Base-by-base conservation (phyloP, 257 asterid genomes). In the Prunella vulgaris region DNA sequence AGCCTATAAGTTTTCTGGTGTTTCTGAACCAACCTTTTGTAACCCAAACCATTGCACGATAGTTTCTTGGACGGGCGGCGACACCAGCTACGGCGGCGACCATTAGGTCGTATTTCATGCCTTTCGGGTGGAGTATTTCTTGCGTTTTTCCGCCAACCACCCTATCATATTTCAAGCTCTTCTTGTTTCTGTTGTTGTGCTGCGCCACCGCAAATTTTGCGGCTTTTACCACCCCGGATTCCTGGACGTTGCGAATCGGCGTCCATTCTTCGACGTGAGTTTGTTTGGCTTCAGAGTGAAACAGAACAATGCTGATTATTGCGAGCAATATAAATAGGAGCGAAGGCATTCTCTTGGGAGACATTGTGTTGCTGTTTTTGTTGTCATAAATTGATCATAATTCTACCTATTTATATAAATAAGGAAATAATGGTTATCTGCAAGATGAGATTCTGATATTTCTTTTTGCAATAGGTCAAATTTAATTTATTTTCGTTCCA, bases 191-290 rank as follows among this genome's bases (percentile, higher is more conserved):
- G 1, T 74, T 60, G 76, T 84, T 84, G 78, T 79, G 66, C 74
- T 70, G 62, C 58, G 44, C 7, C 68, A 84, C 79, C 18, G 87
- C 87, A 1, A 42, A 82, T 10, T 67, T 37, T 1, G 78, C 89
- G 3, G 75, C 42, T 21, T 37, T 32, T 22, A 75, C 69, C 54
- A 84, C 74, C 12, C 17, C 4, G 27, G 69, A 66, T 46, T 62
- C 77, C 0, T 73, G 62, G 2, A 64, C 66, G 63, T 75, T 60
- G 0, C 59, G 20, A 66, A 83, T 75, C n/a, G 37, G 64, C 4
- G 2, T 10, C 83, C 80, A 80, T 14, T 3, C 74, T 57, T 13
- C 72, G 68, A 48, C 2, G 58, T 12, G 0, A 8, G 8, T 1
- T 13, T 10, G 1, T 40, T 1, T n/a, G 4, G 67, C n/a, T 54